Percentiles rank a stretch among this genome's conserved stretches.
These are phyloP conservation scores for Penicillium antarcticum DNA, from an alignment of 495 filamentous ascomycete species.

Conservation along the genomic window DNA sequence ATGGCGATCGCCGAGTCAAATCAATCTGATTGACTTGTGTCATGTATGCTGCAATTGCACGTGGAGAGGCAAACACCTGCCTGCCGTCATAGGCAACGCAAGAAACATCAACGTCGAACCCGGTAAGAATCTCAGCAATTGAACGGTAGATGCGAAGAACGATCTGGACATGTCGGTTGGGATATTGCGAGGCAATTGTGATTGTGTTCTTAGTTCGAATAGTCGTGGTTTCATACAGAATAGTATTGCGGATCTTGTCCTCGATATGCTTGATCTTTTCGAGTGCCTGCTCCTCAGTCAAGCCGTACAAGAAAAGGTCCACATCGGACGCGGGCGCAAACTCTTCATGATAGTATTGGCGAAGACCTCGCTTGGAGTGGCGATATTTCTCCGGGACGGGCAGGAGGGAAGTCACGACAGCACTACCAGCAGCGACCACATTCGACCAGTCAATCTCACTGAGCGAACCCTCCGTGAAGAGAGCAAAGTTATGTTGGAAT, in stretches of 20 bases:
- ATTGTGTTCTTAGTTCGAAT: conserved; percentile 80
- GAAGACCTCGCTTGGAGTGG: conserved; percentile 56
- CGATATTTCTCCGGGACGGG: conserved; percentile 65
- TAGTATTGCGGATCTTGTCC: conserved; percentile 60
- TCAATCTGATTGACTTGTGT: conserved; percentile 80
- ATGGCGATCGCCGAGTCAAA: conserved; percentile 72
- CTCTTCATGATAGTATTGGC: conserved; percentile 74
- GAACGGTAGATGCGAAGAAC: conserved; percentile 81
- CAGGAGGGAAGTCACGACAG: conserved; percentile 69
- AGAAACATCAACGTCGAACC: conserved; percentile 82
- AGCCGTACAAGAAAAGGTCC: conserved; percentile 77
- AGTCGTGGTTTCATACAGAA: conserved; percentile 72
- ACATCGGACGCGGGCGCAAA: conserved; percentile 81
- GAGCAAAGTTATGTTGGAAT: conserved; percentile 70
- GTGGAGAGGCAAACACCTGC: conserved; percentile 69
- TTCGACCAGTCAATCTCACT: conserved; percentile 73
- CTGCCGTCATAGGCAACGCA: conserved; percentile 75
- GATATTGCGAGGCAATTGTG: conserved; percentile 79
- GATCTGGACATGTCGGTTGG: conserved; percentile 76
- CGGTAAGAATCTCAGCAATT: conserved; percentile 74
- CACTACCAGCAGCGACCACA: conserved; percentile 71
- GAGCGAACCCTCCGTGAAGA: conserved; percentile 69
- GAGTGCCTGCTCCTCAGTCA: conserved; percentile 67
- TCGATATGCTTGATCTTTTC: conserved; percentile 84
- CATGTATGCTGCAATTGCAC: conserved; percentile 69